Conservation (phyloP, 2,329 filamentous ascomycete species). For the Phaeophleospora eucalypticola region DNA sequence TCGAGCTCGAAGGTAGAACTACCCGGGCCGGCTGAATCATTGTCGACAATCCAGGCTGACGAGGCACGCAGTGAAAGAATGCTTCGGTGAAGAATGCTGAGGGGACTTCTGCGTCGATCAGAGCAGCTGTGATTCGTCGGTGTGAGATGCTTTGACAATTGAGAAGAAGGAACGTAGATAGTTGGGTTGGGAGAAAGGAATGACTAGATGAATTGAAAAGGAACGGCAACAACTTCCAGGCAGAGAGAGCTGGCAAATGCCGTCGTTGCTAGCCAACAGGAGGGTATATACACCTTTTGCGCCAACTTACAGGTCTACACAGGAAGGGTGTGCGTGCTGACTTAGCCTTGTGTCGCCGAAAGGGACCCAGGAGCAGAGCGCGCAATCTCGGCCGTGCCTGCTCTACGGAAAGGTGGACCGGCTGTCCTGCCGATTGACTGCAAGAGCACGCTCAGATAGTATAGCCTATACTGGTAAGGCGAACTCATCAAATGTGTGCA, state of each 20-base stretch:
- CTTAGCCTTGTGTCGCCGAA: conserved; percentile 31
- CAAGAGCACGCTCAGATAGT: conserved; percentile 14
- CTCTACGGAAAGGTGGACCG: conserved; percentile 28
- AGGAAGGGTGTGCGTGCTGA: conserved; percentile 27
- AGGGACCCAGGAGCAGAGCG: conserved; percentile 23
- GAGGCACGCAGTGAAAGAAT: conserved; percentile 40
- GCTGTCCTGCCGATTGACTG: conserved; percentile 27
- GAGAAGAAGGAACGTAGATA: conserved; percentile 39
- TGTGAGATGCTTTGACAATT: conserved; percentile 20
- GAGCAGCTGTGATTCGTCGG: conserved; percentile 27
- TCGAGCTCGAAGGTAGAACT: conserved; percentile 40
- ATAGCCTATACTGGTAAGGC: conserved; percentile 18
- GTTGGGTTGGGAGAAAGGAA: conserved; percentile 37
- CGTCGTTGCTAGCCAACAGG: conserved; percentile 25
- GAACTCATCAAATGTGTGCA: conserved; percentile 28
- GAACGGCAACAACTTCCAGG: conserved; percentile 19
- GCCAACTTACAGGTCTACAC: conserved; percentile 13
- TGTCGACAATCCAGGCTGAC: conserved; percentile 13
- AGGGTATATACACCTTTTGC: conserved; percentile 23
- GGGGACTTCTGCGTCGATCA: conserved; percentile 5
- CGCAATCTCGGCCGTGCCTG: conserved; percentile 31
- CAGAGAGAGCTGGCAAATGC: conserved; percentile 11
- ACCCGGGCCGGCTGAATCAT: conserved; percentile 37
- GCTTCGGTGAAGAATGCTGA: conserved; percentile 33
- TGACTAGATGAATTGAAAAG: conserved; percentile 36